Evolutionary conservation across 2,329 filamentous ascomycete species (phyloP), one percentile per base, ranked within the genome.

Genomic region (Colletotrichum acutatum): DNA sequence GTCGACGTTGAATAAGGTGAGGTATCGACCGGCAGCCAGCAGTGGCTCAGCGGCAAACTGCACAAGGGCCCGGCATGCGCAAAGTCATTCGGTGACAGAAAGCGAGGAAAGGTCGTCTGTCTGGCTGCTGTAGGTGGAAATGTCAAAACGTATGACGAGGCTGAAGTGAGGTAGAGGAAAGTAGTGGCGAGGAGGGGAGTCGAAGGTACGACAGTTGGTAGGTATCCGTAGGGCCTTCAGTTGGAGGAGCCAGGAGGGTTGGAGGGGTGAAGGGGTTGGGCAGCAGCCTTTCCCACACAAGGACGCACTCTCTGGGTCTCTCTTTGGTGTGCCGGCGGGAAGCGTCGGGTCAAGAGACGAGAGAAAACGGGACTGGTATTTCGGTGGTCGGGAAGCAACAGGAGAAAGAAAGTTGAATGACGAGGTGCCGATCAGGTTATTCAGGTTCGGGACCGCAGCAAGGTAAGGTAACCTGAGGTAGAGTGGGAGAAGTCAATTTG

Each of bases 11-110:
- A 26, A 14, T 16, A 66, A 5, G 65, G 63, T 49, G n/a, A 54
- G 46, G 32, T 53, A 59, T 28, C 30, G 66, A 72, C 59, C 66
- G 42, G 54, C 70, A 60, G 66, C 66, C 49, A 66, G 53, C 66
- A 65, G 70, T 65, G 54, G 70, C 70, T 72, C 70, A 72, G 70
- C 70, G 66, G 66, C 70, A 60, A 34, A 60, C 70, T 69, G 46
- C 53, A 64, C 30, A 69, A 32, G 54, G 57, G 54, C 32, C 53
- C 32, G 37, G 42, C 70, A 70, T 65, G 70, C 70, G 70, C 70
- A 56, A 30, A 72, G 42, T 70, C 70, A 69, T 72, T 66, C 66
- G 66, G 46, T 56, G 58, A 6, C 26, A 32, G 5, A 26, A 28
- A 30, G 57, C 19, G 52, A 49, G 19, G n/a, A 19, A 22, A 49